Evolutionary conservation across 805 yeast species (phyloP).

Genomic region (Schwanniomyces vanrijiae): DNA sequence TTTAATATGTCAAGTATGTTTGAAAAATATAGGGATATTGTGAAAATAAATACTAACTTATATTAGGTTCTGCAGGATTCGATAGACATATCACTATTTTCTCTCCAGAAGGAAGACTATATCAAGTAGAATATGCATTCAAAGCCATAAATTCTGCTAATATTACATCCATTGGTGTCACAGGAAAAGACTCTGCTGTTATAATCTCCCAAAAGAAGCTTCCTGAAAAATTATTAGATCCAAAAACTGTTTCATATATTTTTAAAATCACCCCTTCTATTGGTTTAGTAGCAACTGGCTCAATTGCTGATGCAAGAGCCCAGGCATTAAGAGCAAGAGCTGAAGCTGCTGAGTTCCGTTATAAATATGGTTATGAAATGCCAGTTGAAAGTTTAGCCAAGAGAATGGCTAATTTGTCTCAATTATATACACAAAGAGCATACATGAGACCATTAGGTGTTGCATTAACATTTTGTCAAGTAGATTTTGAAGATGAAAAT

Average conservation of each 20-base stretch:
- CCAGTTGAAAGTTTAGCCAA: constrained; percentile 91
- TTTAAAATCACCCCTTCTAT: constrained; percentile 78
- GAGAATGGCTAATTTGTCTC: constrained; percentile 93
- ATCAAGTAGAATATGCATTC: constrained; percentile 97
- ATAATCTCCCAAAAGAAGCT: constrained; percentile 93
- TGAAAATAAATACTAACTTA: constrained; percentile 38
- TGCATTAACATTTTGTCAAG: constrained; percentile 81
- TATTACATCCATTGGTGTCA: constrained; percentile 83
- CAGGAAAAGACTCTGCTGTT: constrained; percentile 85
- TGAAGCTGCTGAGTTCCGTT: constrained; percentile 95
- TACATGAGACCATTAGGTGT: constrained; percentile 98
- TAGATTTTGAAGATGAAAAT: constrained; percentile 71
- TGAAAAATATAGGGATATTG: too few relatives aligned
- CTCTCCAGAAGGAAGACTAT: constrained; percentile 97
- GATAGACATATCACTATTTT: constrained; percentile 98
- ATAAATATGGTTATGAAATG: constrained; percentile 95
- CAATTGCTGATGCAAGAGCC: constrained; percentile 93
- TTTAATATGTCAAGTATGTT: constrained; percentile 27
- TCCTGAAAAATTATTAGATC: constrained; percentile 90
- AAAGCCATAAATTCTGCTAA: constrained; percentile 93
- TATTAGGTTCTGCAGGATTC: constrained; percentile 81
- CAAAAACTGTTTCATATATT: constrained; percentile 81
- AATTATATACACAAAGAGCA: constrained; percentile 95
- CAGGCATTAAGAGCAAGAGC: constrained; percentile 86
- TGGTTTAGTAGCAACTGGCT: constrained; percentile 93